A percentile compares a stretch with the other conserved stretches of the same genome.
Evolutionary conservation across 306 rosid species (phyloP).

Genomic region (Cicer yamashitae): DNA sequence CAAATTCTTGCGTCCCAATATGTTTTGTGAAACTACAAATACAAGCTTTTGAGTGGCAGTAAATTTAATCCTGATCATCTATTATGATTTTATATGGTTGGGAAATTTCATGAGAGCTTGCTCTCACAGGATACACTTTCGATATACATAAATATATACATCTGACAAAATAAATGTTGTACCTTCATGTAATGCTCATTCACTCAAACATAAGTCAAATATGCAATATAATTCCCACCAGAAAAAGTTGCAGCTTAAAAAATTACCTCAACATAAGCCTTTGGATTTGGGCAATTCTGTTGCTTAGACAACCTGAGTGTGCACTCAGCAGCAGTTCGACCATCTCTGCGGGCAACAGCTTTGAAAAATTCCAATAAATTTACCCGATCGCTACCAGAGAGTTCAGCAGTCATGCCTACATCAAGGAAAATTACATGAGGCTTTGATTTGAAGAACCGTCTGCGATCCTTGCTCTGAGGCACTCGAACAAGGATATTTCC

Average conservation of each 20-base stretch:
- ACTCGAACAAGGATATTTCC: slow-evolving; percentile 95
- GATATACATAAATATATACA: neutral
- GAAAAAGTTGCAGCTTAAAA: neutral
- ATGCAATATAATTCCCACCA: neutral
- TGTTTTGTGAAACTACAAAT: neutral
- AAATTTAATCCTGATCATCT: neutral
- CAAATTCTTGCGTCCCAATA: neutral
- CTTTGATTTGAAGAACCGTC: slow-evolving; percentile 85
- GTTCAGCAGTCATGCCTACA: slow-evolving; percentile 99
- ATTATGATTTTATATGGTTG: neutral
- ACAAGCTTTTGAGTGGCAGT: slow-evolving; percentile 2
- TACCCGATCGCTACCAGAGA: slow-evolving; percentile 82
- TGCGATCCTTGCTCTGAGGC: slow-evolving; percentile 60
- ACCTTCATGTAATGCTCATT: neutral
- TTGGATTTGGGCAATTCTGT: slow-evolving; percentile 96
- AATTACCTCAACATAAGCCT: slow-evolving; percentile 85
- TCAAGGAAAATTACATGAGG: slow-evolving; percentile 98
- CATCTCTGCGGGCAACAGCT: slow-evolving; percentile 96
- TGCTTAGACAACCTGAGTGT: slow-evolving; percentile 80
- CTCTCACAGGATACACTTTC: neutral
- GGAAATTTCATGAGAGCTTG: too few relatives aligned
- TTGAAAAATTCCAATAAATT: slow-evolving; percentile 91
- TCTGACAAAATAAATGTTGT: neutral
- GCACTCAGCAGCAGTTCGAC: slow-evolving; percentile 88
- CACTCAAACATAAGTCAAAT: neutral